Percentiles rank a stretch among this genome's conserved stretches.
These are phyloP conservation scores for Telfairia occidentalis DNA, from an alignment of 331 rosid species.

Conservation along the genomic window DNA sequence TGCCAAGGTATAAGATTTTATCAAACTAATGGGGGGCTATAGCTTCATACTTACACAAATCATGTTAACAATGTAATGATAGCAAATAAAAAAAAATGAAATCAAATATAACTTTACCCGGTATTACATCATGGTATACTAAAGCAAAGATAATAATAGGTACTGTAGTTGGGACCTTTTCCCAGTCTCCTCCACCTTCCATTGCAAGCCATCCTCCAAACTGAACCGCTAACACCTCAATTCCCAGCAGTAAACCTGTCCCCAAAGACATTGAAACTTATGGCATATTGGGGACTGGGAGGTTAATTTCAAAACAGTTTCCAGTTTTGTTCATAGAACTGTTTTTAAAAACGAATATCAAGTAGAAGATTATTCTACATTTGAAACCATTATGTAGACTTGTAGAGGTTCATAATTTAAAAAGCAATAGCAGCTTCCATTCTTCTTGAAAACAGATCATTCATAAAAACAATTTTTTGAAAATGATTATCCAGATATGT, in stretches of 20 bases:
- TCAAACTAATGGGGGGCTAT: neutral
- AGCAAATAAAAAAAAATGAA: neutral
- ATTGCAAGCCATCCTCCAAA: conserved; percentile 53
- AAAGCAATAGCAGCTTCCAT: neutral
- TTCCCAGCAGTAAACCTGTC: conserved; percentile 51
- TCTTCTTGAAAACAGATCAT: neutral
- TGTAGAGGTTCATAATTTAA: neutral
- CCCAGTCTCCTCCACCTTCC: conserved; percentile 40
- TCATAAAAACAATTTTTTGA: too few relatives aligned
- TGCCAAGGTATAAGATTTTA: conserved; percentile 20
- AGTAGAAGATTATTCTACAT: neutral
- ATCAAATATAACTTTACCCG: conserved; percentile 27
- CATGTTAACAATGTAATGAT: neutral
- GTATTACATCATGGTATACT: conserved; percentile 63
- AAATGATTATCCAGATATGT: neutral
- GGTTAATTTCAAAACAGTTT: neutral
- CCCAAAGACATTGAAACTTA: neutral
- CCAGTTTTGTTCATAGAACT: neutral
- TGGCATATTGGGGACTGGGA: neutral
- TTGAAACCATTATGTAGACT: neutral
- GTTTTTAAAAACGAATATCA: neutral
- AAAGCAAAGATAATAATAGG: conserved; percentile 55
- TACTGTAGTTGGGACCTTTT: conserved; percentile 37
- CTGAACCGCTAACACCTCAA: conserved; percentile 40
- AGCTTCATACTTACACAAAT: neutral